Base-by-base conservation (phyloP, 2,329 filamentous ascomycete genomes). In the Alternaria longipes region DNA sequence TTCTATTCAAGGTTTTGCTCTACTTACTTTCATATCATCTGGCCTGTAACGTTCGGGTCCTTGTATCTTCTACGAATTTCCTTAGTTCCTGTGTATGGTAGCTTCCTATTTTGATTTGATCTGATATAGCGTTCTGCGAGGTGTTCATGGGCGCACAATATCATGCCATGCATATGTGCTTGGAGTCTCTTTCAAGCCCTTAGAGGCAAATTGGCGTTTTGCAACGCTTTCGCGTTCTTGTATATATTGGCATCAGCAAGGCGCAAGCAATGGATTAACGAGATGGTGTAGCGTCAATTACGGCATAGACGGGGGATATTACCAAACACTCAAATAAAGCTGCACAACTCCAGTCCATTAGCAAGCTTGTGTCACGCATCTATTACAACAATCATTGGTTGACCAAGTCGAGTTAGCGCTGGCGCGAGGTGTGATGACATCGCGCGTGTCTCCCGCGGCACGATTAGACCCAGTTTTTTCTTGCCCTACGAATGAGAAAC, bases 401-500 rank as follows among this genome's bases (percentile, higher is more conserved):
- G 32, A 50, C 56, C 57, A 24, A 45, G 52, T 51, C 24, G 12
- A 52, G 56, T 42, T 72, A 72, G 70, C 65, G 62, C 46, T 34
- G 46, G 65, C 65, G 63, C 66, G 67, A 65, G 50, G 63, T 67
- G 61, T 68, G 63, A 74, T 74, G 73, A 75, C 71, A 71, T 70
- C 69, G 72, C 61, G 73, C 12, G 32, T 36, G 12, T 36, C 32
- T 36, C 12, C 32, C 32, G 32, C 32, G 32, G 32, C 32, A 24
- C 24, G 24, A 24, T 58, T 56, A 54, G 59, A 42, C 42, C 40
- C 32, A 59, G 38, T 44, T 54, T 63, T 55, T 56, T 45, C 46
- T 57, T 44, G 28, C 28, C 44, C 40, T 59, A 58, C 66, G 59
- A 64, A 68, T 69, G 47, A 40, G 40, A 63, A 52, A 67, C 67